Conservation (phyloP, 2,329 filamentous ascomycete species). For the Ophidiomyces ophidiicola region DNA sequence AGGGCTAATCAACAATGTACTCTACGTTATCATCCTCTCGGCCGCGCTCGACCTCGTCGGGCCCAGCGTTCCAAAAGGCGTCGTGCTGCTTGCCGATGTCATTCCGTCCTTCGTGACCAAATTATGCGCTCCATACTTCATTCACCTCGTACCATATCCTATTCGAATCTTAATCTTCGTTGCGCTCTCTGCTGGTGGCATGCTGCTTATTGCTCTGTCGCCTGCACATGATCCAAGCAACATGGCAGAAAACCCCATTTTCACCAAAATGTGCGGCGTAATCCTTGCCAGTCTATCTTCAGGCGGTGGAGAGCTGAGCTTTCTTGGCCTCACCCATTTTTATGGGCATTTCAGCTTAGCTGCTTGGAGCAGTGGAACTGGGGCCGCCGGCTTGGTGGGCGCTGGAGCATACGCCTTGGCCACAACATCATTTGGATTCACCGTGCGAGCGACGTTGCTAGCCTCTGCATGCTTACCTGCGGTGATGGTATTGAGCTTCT, state of each 20-base stretch:
- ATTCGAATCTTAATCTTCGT: constrained; percentile 64
- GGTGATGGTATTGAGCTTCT: constrained; percentile 76
- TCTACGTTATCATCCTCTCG: constrained; percentile 93
- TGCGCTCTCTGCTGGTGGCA: constrained; percentile 63
- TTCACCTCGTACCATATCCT: constrained; percentile 72
- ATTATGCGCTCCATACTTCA: constrained; percentile 82
- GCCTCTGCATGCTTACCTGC: constrained; percentile 66
- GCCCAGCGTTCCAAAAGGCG: constrained; percentile 69
- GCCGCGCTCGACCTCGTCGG: constrained; percentile 92
- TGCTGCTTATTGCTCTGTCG: constrained; percentile 77
- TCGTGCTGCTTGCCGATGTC: constrained; percentile 87
- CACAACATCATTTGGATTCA: constrained; percentile 66
- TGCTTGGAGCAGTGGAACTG: constrained; percentile 85
- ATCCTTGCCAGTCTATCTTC: constrained; percentile 73
- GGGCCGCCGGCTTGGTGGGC: constrained; percentile 74
- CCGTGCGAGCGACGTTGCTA: constrained; percentile 61
- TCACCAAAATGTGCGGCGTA: constrained; percentile 68
- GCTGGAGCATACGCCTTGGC: constrained; percentile 78
- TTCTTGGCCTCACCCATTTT: constrained; percentile 82
- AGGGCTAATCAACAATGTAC: constrained; percentile 92
- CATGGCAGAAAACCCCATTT: constrained; percentile 43
- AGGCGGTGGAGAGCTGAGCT: constrained; percentile 80
- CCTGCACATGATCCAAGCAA: constrained; percentile 38
- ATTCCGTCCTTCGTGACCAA: constrained; percentile 82
- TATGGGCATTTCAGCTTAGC: constrained; percentile 80